Conservation (phyloP, 768 basidiomycete genomes). For the Xerocomus potaroensis region DNA sequence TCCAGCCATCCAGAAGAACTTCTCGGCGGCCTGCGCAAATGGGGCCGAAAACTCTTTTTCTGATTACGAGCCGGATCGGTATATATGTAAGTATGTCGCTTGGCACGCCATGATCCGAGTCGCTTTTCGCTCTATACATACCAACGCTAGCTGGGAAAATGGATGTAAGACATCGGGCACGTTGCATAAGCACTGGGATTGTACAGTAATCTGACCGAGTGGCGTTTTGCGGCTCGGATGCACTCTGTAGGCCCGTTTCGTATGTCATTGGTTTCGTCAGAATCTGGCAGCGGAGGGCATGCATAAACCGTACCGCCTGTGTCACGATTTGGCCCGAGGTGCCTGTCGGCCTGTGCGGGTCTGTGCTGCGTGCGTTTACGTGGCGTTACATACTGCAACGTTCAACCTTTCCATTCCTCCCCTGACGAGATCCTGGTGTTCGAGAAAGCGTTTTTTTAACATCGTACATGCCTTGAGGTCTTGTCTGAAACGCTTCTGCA, state of each 20-base stretch:
- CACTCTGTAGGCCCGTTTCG: too few species aligned
- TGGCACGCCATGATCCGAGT: not conserved
- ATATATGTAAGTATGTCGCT: not conserved
- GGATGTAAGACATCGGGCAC: not conserved
- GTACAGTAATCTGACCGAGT: not conserved
- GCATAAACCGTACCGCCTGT: too few species aligned
- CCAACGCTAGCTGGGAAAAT: not conserved
- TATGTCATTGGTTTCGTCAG: too few species aligned
- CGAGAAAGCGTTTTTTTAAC: not conserved
- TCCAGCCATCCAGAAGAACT: not conserved
- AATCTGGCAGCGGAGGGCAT: not conserved
- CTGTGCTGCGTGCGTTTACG: not conserved
- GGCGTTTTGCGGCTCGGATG: not conserved
- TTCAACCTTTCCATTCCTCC: not conserved
- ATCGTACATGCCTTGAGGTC: too few species aligned
- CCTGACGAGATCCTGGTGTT: not conserved
- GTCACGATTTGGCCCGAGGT: too few species aligned
- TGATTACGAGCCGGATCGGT: not conserved
- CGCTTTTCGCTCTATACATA: not conserved
- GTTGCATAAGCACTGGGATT: not conserved
- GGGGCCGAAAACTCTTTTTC: not conserved
- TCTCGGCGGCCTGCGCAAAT: conserved; percentile 3
- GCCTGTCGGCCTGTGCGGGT: not conserved
- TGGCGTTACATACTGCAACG: not conserved
- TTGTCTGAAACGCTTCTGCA: too few species aligned